These are phyloP conservation scores for Colletotrichum eleusines DNA, from an alignment of 2,329 filamentous ascomycete species.

Conservation along the genomic window DNA sequence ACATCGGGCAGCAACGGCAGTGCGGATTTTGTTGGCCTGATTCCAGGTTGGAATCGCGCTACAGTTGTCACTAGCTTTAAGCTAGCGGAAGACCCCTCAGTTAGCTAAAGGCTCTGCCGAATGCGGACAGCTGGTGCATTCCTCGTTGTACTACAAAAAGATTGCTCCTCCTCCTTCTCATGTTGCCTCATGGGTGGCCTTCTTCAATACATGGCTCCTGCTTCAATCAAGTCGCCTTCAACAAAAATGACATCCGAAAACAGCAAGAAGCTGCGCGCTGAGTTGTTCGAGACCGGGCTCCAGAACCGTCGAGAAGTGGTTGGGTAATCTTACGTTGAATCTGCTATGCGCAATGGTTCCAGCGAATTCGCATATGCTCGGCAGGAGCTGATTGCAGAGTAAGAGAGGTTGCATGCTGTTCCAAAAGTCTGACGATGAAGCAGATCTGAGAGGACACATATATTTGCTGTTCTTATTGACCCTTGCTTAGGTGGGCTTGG, in stretches of 20 bases:
- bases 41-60: neutral
- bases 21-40: neutral
- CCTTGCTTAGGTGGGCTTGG: conserved; percentile 59
- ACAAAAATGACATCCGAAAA: conserved; percentile 26
- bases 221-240: neutral
- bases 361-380: conserved; percentile 68
- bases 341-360: conserved; percentile 63
- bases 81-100: neutral
- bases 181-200: no score
- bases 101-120: neutral
- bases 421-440: neutral
- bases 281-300: conserved; percentile 70
- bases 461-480: neutral
- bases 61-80: neutral
- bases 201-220: neutral
- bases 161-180: neutral
- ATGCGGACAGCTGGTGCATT: neutral
- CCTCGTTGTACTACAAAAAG: neutral
- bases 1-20: neutral
- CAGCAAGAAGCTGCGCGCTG: conserved; percentile 23
- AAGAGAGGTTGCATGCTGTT: neutral
- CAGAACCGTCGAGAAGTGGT: conserved; percentile 70
- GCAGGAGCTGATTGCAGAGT: conserved; percentile 73
- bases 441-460: neutral
- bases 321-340: conserved; percentile 69